Conservation (phyloP, 176 grass and related monocot species). For the Guadua angustifolia region DNA sequence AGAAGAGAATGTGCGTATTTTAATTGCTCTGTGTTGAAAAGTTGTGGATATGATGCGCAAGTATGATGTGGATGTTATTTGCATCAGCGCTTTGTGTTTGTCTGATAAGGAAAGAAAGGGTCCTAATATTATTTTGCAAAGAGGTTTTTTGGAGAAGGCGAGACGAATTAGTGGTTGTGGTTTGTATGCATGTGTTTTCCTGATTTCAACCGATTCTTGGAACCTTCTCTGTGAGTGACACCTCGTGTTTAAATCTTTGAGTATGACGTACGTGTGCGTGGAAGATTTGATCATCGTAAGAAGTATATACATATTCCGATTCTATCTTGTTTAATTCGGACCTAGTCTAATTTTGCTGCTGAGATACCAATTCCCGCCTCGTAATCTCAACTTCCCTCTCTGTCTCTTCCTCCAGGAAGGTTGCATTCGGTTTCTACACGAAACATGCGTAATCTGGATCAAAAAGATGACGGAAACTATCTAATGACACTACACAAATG, state of each 20-base stretch:
- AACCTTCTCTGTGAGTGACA: conserved; percentile 17
- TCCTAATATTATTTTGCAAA: background rate
- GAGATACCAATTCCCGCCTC: background rate
- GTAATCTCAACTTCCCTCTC: background rate
- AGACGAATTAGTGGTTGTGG: background rate
- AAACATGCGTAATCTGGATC: background rate
- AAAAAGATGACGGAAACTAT: background rate
- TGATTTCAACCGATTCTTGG: background rate
- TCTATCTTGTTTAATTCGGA: background rate
- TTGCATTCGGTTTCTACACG: conserved; percentile 15
- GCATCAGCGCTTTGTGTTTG: background rate
- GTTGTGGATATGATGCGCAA: background rate
- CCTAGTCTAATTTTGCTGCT: background rate
- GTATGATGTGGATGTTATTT: background rate
- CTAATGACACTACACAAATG: background rate
- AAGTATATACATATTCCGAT: background rate
- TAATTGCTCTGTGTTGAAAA: background rate
- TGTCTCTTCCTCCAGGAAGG: background rate
- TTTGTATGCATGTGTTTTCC: background rate
- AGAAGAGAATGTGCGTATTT: background rate
- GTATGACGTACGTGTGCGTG: background rate
- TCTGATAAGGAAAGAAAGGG: background rate
- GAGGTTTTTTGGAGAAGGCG: background rate
- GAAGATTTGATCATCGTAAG: background rate
- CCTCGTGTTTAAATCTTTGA: background rate